Conservation (phyloP, 2,329 filamentous ascomycete genomes). For the Botrytis tulipae region DNA sequence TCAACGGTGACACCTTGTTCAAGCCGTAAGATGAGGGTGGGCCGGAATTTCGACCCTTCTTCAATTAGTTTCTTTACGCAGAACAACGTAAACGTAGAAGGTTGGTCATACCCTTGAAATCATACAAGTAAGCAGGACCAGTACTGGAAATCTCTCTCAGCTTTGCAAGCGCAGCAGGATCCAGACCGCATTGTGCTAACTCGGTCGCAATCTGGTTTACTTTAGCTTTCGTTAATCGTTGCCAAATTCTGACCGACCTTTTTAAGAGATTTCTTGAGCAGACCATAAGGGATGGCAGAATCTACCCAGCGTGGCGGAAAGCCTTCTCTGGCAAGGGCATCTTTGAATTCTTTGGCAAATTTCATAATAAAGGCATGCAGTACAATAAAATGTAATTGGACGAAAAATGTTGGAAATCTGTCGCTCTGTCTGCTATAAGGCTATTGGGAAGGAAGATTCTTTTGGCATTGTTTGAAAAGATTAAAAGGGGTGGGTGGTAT, state of each 20-base stretch:
- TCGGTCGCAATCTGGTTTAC: constrained; percentile 16
- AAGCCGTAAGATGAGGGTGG: constrained; percentile 67
- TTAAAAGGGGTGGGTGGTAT: not conserved
- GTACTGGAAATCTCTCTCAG: constrained; percentile 24
- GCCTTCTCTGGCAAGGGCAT: constrained; percentile 65
- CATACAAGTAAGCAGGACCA: constrained; percentile 48
- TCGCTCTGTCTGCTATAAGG: constrained; percentile 11
- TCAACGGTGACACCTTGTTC: constrained; percentile 66
- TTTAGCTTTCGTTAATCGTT: constrained; percentile 1
- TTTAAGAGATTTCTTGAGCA: constrained; percentile 87
- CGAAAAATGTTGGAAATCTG: not conserved
- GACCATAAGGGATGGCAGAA: constrained; percentile 76
- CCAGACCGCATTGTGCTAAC: constrained; percentile 15
- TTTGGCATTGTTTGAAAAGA: constrained; percentile 1
- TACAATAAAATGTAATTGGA: not conserved
- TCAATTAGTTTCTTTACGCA: not conserved
- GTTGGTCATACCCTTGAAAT: constrained; percentile 49
- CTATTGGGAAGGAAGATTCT: not conserved
- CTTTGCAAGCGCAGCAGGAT: constrained; percentile 17
- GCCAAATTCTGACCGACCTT: constrained; percentile 54
- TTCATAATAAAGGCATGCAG: constrained; percentile 60
- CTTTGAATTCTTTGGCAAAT: constrained; percentile 77
- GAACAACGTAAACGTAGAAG: not conserved
- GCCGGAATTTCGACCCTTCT: constrained; percentile 51
- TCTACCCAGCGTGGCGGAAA: constrained; percentile 73